Evolutionary conservation across 768 basidiomycete species (phyloP).

Genomic region (Kwoniella bestiolae): DNA sequence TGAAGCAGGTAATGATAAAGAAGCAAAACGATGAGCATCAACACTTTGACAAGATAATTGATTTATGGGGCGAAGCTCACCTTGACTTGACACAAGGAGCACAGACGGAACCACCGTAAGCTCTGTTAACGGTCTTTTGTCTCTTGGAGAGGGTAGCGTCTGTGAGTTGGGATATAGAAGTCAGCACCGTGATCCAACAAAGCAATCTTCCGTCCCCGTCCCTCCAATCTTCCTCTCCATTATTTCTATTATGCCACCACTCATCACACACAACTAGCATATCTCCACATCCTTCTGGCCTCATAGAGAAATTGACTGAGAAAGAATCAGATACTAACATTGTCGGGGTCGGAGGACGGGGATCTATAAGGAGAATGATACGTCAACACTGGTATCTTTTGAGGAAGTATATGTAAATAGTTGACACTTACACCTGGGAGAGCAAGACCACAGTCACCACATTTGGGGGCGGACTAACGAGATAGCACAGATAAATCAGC

Average conservation of each 20-base stretch:
- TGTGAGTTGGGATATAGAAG: conserved; percentile 2
- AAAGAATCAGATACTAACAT: conserved; percentile 58
- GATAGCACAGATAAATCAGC: conserved; percentile 4
- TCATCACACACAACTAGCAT: too few relatives aligned
- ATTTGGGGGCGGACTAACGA: conserved; percentile 74
- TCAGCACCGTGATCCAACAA: background rate
- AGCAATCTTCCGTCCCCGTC: background rate
- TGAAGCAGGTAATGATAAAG: too few relatives aligned
- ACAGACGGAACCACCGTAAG: conserved; percentile 97
- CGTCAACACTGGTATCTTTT: conserved; percentile 30
- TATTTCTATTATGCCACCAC: background rate
- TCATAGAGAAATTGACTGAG: too few relatives aligned
- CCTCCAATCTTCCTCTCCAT: too few relatives aligned
- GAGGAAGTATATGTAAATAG: too few relatives aligned
- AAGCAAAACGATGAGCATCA: too few relatives aligned
- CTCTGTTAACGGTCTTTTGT: conserved; percentile 92
- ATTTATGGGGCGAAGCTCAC: too few relatives aligned
- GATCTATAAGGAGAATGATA: conserved; percentile 64
- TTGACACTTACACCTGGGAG: conserved; percentile 93
- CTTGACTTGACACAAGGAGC: conserved; percentile 93
- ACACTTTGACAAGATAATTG: too few relatives aligned
- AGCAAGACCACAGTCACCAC: conserved; percentile 95
- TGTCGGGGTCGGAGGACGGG: conserved; percentile 93
- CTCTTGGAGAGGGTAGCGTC: conserved; percentile 94
- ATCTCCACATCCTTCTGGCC: too few relatives aligned